These are phyloP conservation scores for Taiozyma onychis DNA, from an alignment of 1,139 yeast genomes.

Conservation along the genomic window DNA sequence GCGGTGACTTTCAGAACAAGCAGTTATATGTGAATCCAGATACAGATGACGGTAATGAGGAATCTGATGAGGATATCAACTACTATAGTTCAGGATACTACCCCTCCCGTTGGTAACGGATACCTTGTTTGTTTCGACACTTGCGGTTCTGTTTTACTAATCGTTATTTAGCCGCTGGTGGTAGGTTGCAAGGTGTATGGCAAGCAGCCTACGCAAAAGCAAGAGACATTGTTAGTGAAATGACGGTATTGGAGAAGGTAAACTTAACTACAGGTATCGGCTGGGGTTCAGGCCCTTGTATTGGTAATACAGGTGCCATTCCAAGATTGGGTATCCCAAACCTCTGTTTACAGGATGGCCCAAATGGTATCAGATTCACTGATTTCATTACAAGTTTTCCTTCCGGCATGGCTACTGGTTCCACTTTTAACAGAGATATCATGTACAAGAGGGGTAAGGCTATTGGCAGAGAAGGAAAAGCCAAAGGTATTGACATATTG, in stretches of 20 bases:
- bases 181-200: constrained; percentile 38
- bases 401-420: constrained; percentile 52
- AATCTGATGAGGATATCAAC: constrained; percentile 15
- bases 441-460: constrained; percentile 51
- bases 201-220: constrained; percentile 52
- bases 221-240: constrained; percentile 43
- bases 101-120: constrained; percentile 23
- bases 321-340: constrained; percentile 52
- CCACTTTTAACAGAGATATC: constrained; percentile 51
- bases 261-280: constrained; percentile 39
- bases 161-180: constrained; percentile 19
- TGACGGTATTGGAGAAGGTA: constrained; percentile 55
- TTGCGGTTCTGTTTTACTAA: constrained; percentile 1
- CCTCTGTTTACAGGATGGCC: constrained; percentile 63
- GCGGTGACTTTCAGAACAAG: constrained; percentile 11
- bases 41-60: constrained; percentile 6
- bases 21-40: constrained; percentile 20
- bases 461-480: constrained; percentile 48
- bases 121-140: not conserved
- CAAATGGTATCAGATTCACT: constrained; percentile 55
- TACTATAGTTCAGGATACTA: constrained; percentile 19
- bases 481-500: constrained; percentile 51
- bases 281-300: constrained; percentile 59
- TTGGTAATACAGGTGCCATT: constrained; percentile 58
- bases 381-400: constrained; percentile 56